These are phyloP conservation scores for Ichthyophthirius multifiliis DNA, from an alignment of 169 alveolate genomes.

Conservation along the genomic window DNA sequence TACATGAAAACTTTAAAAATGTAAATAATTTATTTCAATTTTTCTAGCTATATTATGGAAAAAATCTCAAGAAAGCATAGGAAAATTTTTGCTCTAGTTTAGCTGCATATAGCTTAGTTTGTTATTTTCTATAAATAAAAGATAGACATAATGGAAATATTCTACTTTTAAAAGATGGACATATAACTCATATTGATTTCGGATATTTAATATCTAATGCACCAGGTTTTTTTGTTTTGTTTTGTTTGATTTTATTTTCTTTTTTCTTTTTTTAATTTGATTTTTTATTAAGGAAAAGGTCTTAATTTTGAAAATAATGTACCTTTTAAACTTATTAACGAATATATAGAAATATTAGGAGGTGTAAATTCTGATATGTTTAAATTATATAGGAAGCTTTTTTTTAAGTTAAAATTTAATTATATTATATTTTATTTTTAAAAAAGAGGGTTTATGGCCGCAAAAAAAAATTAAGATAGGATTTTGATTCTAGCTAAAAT, in stretches of 20 bases:
- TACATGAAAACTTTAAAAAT: conserved; percentile 16
- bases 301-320: conserved; percentile 62
- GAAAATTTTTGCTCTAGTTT: conserved; percentile 47
- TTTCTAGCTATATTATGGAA: conserved; percentile 14
- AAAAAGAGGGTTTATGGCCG: conserved; percentile 67
- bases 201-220: conserved; percentile 85
- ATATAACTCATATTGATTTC: conserved; percentile 85
- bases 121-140: conserved; percentile 83
- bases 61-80: not conserved
- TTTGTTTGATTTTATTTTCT: too few species aligned
- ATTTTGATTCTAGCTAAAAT: conserved; percentile 71
- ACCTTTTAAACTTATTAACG: conserved; percentile 79
- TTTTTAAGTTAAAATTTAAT: too few species aligned
- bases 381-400: conserved; percentile 53
- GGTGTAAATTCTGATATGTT: conserved; percentile 62
- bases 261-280: too few species aligned
- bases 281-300: conserved; percentile 52
- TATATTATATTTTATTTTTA: too few species aligned
- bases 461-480: conserved; percentile 64
- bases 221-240: too few species aligned
- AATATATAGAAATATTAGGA: conserved; percentile 77
- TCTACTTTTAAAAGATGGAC: conserved; percentile 81
- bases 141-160: conserved; percentile 91
- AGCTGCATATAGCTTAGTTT: conserved; percentile 84
- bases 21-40: conserved; percentile 16